These are phyloP conservation scores for Triticum urartu DNA, from an alignment of 176 grass and related monocot genomes.

Conservation along the genomic window DNA sequence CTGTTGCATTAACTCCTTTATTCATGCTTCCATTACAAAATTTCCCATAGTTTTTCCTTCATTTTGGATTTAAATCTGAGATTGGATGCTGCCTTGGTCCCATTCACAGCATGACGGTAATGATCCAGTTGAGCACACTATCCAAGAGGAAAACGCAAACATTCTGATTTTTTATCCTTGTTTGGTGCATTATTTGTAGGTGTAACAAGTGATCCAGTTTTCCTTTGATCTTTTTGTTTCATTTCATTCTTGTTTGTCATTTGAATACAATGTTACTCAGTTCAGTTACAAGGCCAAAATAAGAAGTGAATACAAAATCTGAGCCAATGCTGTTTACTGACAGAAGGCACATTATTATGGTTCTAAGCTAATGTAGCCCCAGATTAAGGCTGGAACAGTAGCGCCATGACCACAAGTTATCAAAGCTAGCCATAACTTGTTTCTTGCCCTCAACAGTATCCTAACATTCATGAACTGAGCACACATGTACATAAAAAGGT, in stretches of 20 bases:
- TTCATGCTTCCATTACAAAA: background rate
- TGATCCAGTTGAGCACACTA: background rate
- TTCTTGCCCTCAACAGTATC: background rate
- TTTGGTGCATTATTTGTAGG: background rate
- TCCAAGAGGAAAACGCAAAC: background rate
- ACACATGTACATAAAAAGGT: background rate
- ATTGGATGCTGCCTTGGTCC: background rate
- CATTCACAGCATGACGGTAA: background rate
- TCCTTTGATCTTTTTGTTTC: background rate
- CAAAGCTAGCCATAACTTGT: background rate
- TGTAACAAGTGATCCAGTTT: background rate
- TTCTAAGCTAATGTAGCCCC: background rate
- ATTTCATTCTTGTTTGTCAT: background rate
- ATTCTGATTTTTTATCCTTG: background rate
- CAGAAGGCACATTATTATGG: background rate
- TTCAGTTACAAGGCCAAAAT: background rate
- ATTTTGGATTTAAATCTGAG: too few relatives aligned
- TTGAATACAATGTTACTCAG: background rate
- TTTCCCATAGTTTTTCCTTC: background rate
- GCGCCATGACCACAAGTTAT: background rate
- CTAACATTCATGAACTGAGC: background rate
- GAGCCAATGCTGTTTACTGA: too few relatives aligned
- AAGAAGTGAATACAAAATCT: background rate
- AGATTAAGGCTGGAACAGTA: background rate
- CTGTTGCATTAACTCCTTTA: background rate